These are phyloP conservation scores for Centrapalus pauciflorus DNA, from an alignment of 129 eudicot genomes.

Conservation along the genomic window DNA sequence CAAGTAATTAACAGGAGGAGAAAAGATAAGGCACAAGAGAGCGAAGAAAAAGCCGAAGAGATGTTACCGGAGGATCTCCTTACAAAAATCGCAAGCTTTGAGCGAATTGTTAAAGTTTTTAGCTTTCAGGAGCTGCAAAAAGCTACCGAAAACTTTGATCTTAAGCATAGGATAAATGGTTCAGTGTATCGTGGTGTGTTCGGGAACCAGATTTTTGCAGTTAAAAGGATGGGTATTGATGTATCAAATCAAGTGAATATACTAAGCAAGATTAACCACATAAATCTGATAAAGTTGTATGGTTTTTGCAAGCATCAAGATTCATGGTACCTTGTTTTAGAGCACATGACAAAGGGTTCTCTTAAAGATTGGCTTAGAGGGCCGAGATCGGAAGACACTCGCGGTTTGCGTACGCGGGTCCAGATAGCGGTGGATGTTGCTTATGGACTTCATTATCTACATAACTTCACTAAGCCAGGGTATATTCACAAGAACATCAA, in stretches of 20 bases:
- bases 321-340: conserved; percentile 52
- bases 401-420: conserved; percentile 32
- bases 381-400: conserved; percentile 18
- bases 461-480: conserved; percentile 51
- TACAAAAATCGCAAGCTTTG: conserved; percentile 49
- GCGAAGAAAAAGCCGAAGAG: not conserved
- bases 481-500: conserved; percentile 54
- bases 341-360: conserved; percentile 52
- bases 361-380: conserved; percentile 44
- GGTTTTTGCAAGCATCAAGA: conserved; percentile 50
- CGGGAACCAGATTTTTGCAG: conserved; percentile 31
- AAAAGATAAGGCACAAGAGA: not conserved
- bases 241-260: conserved; percentile 50
- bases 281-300: conserved; percentile 44
- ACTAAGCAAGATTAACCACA: conserved; percentile 57
- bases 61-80: conserved; percentile 31
- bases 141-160: conserved; percentile 50
- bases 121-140: conserved; percentile 42
- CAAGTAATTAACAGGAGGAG: conserved; percentile 17
- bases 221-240: conserved; percentile 41
- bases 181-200: conserved; percentile 50
- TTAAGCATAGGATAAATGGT: conserved; percentile 36
- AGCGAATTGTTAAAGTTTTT: conserved; percentile 37
- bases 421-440: conserved; percentile 63
- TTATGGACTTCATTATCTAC: conserved; percentile 61